phyloP scores from a whole-genome alignment of 352 stramenopile species.

The Phytopythium delawarense region DNA sequence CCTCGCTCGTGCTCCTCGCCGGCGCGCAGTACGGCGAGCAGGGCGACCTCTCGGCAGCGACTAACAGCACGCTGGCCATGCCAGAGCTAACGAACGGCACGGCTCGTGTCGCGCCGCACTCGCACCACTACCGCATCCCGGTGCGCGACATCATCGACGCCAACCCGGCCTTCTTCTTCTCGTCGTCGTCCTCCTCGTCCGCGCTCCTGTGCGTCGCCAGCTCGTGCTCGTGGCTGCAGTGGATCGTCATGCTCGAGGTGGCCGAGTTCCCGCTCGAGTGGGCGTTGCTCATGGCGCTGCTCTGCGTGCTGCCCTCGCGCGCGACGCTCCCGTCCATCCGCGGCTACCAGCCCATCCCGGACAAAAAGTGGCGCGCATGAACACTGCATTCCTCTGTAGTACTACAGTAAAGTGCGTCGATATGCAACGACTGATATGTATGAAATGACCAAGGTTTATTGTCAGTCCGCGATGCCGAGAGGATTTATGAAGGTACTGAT shows the following conservation, averaged over 20 bases:
- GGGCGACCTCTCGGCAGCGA: neutral
- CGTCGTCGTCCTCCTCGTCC: slow-evolving; percentile 15
- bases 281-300: slow-evolving; percentile 48
- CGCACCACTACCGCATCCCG: slow-evolving; percentile 26
- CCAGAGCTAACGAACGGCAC: neutral
- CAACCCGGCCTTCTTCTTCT: slow-evolving; percentile 68
- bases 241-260: slow-evolving; percentile 58
- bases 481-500: too few relatives aligned
- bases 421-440: too few relatives aligned
- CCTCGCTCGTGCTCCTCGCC: slow-evolving; percentile 40
- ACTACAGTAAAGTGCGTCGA: too few relatives aligned
- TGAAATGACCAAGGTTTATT: too few relatives aligned
- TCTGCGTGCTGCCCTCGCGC: slow-evolving; percentile 52
- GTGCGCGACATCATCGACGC: slow-evolving; percentile 43
- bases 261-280: slow-evolving; percentile 59
- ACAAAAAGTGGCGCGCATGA: slow-evolving; percentile 12
- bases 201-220: slow-evolving; percentile 10
- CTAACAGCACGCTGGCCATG: slow-evolving; percentile 7
- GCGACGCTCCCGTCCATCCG: slow-evolving; percentile 50
- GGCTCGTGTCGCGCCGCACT: slow-evolving; percentile 1
- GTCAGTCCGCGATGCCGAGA: too few relatives aligned
- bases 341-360: slow-evolving; percentile 46
- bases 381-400: neutral
- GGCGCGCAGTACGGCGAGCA: slow-evolving; percentile 29
- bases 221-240: slow-evolving; percentile 31